Percentiles rank a stretch among this genome's conserved stretches.
Conservation (phyloP, 768 basidiomycete genomes). For the Mycena crocata region DNA sequence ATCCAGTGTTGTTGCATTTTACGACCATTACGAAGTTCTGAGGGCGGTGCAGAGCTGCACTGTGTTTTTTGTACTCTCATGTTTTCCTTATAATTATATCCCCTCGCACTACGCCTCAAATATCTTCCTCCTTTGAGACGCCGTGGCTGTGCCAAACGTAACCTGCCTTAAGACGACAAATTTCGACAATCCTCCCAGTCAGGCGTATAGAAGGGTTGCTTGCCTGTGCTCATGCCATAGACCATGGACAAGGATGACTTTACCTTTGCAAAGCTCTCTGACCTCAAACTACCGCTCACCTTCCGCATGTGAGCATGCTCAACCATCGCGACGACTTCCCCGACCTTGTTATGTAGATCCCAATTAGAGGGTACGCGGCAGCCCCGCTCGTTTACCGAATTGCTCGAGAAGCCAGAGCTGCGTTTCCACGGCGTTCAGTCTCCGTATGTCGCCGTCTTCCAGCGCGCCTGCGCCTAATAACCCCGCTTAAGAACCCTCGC, state of each 20-base stretch:
- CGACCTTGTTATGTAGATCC: conserved; percentile 59
- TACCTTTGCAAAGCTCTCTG: conserved; percentile 91
- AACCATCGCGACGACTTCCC: not conserved
- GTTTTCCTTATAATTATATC: conserved; percentile 22
- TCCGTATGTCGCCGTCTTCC: conserved; percentile 59
- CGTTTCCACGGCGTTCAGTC: conserved; percentile 87
- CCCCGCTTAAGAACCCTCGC: conserved; percentile 74
- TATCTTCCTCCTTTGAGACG: not conserved
- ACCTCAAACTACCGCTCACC: conserved; percentile 89
- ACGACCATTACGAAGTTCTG: conserved; percentile 7
- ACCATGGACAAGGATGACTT: conserved; percentile 78
- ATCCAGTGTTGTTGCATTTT: conserved; percentile 5
- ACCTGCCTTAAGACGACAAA: no score
- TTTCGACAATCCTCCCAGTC: conserved; percentile 3
- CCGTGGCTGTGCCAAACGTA: no score
- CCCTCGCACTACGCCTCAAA: not conserved
- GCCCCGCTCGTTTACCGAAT: conserved; percentile 77
- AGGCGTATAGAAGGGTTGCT: not conserved
- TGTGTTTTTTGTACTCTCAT: conserved; percentile 1
- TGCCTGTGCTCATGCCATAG: conserved; percentile 8
- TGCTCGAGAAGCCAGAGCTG: conserved; percentile 86
- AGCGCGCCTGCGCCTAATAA: conserved; percentile 28
- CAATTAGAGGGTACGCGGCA: conserved; percentile 88
- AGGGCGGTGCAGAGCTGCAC: not conserved
- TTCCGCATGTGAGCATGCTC: conserved; percentile 75